Percentiles rank a stretch among this genome's conserved stretches.
Evolutionary conservation across 305 asterid genomes (phyloP).

Genomic region (Fraxinus dipetala): DNA sequence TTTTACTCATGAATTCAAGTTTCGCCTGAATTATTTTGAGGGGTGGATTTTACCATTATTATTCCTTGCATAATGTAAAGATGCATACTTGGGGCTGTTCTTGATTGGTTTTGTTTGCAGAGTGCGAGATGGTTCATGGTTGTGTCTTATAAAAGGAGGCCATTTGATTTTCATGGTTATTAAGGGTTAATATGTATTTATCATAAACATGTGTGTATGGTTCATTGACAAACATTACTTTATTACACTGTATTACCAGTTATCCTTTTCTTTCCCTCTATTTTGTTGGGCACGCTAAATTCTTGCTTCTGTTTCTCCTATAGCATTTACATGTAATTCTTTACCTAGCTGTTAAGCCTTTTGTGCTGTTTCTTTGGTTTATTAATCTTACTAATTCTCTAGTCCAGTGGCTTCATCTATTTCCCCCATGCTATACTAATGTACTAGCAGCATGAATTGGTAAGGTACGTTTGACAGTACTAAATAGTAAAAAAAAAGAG

Average conservation of each 20-base stretch:
- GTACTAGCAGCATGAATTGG: neutral
- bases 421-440: neutral
- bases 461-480: neutral
- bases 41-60: neutral
- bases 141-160: neutral
- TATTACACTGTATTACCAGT: neutral
- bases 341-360: too few relatives aligned
- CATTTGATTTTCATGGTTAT: neutral
- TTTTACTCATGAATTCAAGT: too few relatives aligned
- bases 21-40: too few relatives aligned
- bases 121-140: neutral
- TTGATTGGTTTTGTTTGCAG: neutral
- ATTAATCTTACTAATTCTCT: too few relatives aligned
- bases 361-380: neutral
- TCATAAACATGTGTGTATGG: neutral
- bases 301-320: neutral
- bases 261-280: neutral
- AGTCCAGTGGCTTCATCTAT: neutral
- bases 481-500: too few relatives aligned
- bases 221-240: neutral
- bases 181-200: neutral
- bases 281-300: neutral
- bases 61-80: neutral
- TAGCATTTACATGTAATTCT: too few relatives aligned
- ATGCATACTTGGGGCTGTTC: neutral